Evolutionary conservation across 805 yeast genomes (phyloP).

Genomic region (Nakazawaea peltata): DNA sequence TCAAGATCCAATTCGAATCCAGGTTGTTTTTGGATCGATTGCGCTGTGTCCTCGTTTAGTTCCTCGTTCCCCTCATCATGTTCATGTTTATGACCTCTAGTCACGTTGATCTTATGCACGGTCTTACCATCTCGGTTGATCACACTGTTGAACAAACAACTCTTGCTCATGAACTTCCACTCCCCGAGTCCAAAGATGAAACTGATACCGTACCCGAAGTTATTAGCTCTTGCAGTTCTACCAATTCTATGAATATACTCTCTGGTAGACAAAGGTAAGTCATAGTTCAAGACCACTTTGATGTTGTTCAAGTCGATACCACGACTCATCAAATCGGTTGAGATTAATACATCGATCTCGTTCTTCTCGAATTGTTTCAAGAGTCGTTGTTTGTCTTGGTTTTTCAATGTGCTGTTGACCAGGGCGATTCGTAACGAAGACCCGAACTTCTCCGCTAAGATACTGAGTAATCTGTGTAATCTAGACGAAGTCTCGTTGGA

Average conservation of each 20-base stretch:
- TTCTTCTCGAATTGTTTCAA: constrained; percentile 53
- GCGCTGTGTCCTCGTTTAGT: neutral
- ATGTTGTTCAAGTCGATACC: constrained; percentile 79
- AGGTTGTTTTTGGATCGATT: constrained; percentile 7
- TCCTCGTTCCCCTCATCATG: neutral
- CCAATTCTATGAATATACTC: constrained; percentile 97
- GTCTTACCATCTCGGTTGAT: constrained; percentile 37
- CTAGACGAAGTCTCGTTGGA: constrained; percentile 87
- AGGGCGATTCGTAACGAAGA: constrained; percentile 25
- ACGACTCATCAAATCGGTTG: constrained; percentile 92
- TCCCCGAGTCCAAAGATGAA: constrained; percentile 77
- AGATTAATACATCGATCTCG: constrained; percentile 47
- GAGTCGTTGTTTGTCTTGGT: constrained; percentile 43
- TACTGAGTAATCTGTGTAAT: constrained; percentile 49
- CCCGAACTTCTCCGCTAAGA: constrained; percentile 26
- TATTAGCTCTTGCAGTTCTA: constrained; percentile 92
- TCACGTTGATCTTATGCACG: constrained; percentile 24
- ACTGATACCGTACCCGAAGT: constrained; percentile 66
- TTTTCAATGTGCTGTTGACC: constrained; percentile 52
- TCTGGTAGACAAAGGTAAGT: constrained; percentile 77
- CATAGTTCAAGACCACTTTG: constrained; percentile 79
- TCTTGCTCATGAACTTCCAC: constrained; percentile 47
- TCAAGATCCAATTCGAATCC: constrained; percentile 24
- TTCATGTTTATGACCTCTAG: constrained; percentile 14
- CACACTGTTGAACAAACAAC: constrained; percentile 37